Conservation (phyloP, 2,329 filamentous ascomycete species). For the Teratosphaeria zuluensis region DNA sequence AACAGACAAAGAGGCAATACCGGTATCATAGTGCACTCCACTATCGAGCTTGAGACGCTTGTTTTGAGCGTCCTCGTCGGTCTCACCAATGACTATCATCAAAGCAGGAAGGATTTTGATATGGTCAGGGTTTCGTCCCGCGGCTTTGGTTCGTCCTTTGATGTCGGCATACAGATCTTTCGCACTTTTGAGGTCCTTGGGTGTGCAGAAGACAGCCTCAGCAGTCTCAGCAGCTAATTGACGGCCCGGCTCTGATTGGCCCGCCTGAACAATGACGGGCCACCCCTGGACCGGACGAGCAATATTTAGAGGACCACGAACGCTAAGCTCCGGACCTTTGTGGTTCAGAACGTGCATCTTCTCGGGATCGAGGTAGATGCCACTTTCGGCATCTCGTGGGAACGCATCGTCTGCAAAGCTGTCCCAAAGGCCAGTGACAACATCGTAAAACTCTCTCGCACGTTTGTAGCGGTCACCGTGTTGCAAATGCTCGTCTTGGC, state of each 20-base stretch:
- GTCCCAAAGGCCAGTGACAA: constrained; percentile 20
- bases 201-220: constrained; percentile 17
- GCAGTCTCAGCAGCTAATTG: constrained; percentile 19
- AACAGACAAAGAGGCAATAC: constrained; percentile 15
- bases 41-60: constrained; percentile 17
- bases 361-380: constrained; percentile 42
- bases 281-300: constrained; percentile 15
- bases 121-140: constrained; percentile 13
- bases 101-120: constrained; percentile 18
- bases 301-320: constrained; percentile 13
- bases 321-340: constrained; percentile 26
- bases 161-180: constrained; percentile 17
- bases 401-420: constrained; percentile 46
- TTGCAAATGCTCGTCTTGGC: constrained; percentile 35
- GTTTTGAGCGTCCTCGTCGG: constrained; percentile 13
- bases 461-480: constrained; percentile 43
- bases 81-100: constrained; percentile 19
- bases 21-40: constrained; percentile 11
- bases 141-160: constrained; percentile 11
- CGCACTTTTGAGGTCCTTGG: constrained; percentile 12
- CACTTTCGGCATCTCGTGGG: constrained; percentile 37
- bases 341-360: constrained; percentile 41
- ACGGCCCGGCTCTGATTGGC: constrained; percentile 16
- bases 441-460: constrained; percentile 36
- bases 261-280: constrained; percentile 20